Evolutionary conservation across 148 eudicot genomes (phyloP), one percentile per base, ranked within the genome.

Genomic region (Arctostaphylos glauca): DNA sequence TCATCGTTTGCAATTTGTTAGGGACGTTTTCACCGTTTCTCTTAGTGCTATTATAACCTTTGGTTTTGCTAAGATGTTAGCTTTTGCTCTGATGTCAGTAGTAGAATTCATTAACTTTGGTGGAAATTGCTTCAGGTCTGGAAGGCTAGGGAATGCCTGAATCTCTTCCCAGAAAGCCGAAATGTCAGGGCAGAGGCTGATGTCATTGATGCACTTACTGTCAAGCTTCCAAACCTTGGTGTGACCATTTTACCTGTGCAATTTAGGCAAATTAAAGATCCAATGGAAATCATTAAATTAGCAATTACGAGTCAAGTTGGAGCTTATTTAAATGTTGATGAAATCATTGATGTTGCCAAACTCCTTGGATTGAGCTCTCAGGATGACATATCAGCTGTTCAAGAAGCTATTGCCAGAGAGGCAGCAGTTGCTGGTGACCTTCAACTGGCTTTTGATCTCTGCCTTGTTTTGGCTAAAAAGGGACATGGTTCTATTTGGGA

Each of bases 401-500:
- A 96, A 87, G 98, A 93, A 92, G 99, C 97, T 83, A 91, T 96
- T 83, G 97, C 99, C 44, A 92, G 99, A 87, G 98, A 96, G 88
- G 99, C 99, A 84, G 99, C 97, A 81, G 93, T 93, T 86, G 94
- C 97, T 71, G 99, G 98, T 80, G 98, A 96, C 87, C 86, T 96
- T 56, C 99, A 96, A 60, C 86, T 93, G 87, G 93, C 99, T 84
- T 93, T 85, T 86, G 99, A 93, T 88, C 89, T 94, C 54, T 96
- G 99, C 83, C 91, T 96, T 84, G 85, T 87, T 79, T 88, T 96
- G 90, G 95, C 95, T 53, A 92, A 92, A 83, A 96, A 91, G 88
- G 98, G 94, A 41, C 98, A 94, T 77, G 97, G 99, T 83, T 88
- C 89, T 81, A 78, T 90, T 58, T 97, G 99, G 99, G 99, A 97